Conservation (phyloP, 2,329 filamentous ascomycete species). For the Cladosporium sp. region DNA sequence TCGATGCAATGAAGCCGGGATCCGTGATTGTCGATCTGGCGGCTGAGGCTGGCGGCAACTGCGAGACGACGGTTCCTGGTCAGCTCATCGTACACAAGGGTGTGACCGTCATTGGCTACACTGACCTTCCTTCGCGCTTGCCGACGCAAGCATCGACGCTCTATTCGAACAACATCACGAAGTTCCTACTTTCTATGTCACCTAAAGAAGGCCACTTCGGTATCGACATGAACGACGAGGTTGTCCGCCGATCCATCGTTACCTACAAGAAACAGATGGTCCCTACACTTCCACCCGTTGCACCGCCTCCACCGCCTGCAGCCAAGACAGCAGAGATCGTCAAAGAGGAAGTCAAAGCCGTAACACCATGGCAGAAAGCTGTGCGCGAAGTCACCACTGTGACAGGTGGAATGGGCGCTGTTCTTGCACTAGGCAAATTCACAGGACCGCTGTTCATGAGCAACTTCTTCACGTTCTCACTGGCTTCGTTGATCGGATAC, state of each 20-base stretch:
- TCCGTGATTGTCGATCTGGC: conserved; percentile 87
- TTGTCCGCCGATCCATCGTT: conserved; percentile 82
- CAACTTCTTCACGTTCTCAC: conserved; percentile 80
- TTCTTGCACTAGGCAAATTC: conserved; percentile 74
- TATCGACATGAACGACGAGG: conserved; percentile 79
- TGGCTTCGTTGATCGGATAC: conserved; percentile 85
- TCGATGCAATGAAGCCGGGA: conserved; percentile 84
- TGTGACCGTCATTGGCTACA: conserved; percentile 86
- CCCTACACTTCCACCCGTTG: conserved; percentile 71
- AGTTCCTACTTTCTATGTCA: conserved; percentile 79
- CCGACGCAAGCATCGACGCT: conserved; percentile 87
- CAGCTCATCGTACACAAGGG: conserved; percentile 71
- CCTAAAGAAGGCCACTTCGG: conserved; percentile 78
- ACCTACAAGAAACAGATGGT: conserved; percentile 76
- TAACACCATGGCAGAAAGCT: conserved; percentile 82
- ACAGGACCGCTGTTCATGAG: conserved; percentile 85
- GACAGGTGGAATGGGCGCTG: conserved; percentile 75
- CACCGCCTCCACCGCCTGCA: conserved; percentile 56
- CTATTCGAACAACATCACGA: conserved; percentile 93
- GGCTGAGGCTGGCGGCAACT: conserved; percentile 85
- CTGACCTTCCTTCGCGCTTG: conserved; percentile 81
- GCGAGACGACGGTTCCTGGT: conserved; percentile 75
- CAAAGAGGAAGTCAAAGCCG: conserved; percentile 62
- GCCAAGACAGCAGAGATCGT: conserved; percentile 52
- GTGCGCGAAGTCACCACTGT: conserved; percentile 73